phyloP scores from a whole-genome alignment of 306 rosid species.

The Nissolia schottii region DNA sequence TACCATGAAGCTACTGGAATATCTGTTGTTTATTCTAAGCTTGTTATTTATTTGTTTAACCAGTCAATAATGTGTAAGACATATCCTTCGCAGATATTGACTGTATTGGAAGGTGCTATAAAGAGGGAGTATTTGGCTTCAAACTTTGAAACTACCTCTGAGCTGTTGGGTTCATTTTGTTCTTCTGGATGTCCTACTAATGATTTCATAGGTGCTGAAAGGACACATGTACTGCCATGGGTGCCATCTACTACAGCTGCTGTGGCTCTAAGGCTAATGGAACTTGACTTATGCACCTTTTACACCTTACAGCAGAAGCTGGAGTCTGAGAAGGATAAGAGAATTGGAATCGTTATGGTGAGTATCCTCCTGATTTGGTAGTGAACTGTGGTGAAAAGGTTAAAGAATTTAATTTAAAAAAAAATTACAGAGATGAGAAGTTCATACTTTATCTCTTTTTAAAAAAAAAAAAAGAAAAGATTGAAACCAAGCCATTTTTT shows the following conservation, averaged over 20 bases:
- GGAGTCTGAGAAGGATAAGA: conserved; percentile 45
- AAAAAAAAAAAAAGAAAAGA: not conserved
- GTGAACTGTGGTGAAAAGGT: not conserved
- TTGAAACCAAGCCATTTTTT: too few relatives aligned
- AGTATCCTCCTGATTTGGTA: conserved; percentile 28
- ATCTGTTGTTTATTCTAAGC: not conserved
- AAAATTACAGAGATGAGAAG: not conserved
- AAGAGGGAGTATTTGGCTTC: conserved; percentile 55
- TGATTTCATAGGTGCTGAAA: conserved; percentile 24
- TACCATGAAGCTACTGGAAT: not conserved
- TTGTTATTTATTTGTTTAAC: conserved; percentile 5
- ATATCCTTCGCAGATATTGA: conserved; percentile 46
- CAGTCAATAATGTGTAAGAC: not conserved
- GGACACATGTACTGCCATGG: conserved; percentile 62
- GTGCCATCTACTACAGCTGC: conserved; percentile 68
- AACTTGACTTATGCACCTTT: conserved; percentile 54
- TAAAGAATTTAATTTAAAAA: not conserved
- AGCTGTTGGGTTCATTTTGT: conserved; percentile 42
- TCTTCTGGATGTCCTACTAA: conserved; percentile 26
- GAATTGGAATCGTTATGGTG: conserved; percentile 35
- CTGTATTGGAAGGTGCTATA: conserved; percentile 54
- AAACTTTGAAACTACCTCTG: conserved; percentile 52
- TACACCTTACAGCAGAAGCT: conserved; percentile 48
- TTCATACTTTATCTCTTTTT: not conserved
- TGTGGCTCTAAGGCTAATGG: conserved; percentile 67